Conservation (phyloP, 192 early-diverging fungal genomes). For the Rhizophagus clarus region DNA sequence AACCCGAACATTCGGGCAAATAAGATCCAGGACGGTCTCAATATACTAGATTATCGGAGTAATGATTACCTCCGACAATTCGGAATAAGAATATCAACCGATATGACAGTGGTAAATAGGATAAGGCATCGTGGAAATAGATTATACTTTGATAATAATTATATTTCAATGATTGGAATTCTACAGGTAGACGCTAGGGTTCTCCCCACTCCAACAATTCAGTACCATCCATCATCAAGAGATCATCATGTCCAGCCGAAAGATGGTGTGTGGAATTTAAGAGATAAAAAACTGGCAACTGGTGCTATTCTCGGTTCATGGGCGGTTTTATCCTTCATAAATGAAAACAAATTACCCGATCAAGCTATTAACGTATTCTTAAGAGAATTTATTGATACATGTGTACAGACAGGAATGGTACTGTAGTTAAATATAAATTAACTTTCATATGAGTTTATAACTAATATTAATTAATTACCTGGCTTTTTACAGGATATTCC, state of each 20-base stretch:
- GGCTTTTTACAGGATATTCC: too few relatives aligned
- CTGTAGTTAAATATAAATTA: too few relatives aligned
- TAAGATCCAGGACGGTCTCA: conserved; percentile 77
- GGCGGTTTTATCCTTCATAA: conserved; percentile 73
- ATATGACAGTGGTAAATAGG: conserved; percentile 61
- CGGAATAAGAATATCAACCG: conserved; percentile 64
- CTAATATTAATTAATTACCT: too few relatives aligned
- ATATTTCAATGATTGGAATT: too few relatives aligned
- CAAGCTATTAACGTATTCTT: too few relatives aligned
- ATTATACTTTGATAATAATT: too few relatives aligned
- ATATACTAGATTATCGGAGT: conserved; percentile 60
- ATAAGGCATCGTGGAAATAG: conserved; percentile 31
- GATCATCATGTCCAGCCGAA: conserved; percentile 51
- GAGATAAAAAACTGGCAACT: conserved; percentile 74
- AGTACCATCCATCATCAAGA: conserved; percentile 54
- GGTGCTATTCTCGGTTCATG: conserved; percentile 79
- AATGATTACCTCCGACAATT: conserved; percentile 78
- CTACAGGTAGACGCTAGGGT: conserved; percentile 55
- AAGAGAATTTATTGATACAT: too few relatives aligned
- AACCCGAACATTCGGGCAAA: conserved; percentile 79
- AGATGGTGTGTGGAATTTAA: conserved; percentile 87
- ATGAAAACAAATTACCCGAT: too few relatives aligned
- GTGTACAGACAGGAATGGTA: too few relatives aligned
- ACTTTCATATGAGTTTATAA: too few relatives aligned
- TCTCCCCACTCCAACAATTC: conserved; percentile 77